Evolutionary conservation across 306 rosid genomes (phyloP), one percentile per base, ranked within the genome.

Genomic region (Arachis hypogaea): DNA sequence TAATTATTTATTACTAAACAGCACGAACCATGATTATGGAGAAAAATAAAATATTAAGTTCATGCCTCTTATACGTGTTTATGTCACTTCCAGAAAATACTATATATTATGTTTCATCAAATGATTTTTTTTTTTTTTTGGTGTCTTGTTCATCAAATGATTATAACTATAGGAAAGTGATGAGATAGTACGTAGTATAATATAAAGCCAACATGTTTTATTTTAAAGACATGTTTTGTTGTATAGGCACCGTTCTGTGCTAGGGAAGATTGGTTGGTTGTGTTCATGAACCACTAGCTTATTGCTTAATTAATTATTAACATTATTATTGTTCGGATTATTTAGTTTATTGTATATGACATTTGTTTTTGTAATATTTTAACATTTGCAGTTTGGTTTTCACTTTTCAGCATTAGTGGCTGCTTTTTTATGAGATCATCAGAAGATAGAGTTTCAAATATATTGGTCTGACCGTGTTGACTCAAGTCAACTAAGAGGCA

Each of bases 1-100:
- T 42, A 69, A 62, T 51, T 33, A 62, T 51, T 33, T 6, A 41
- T 36, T 11, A 33, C 4, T 68, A 68, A 36, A 68, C 38, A 51
- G 50, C 38, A n/a, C 14, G 6, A 51, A 68, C 14, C 5, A 14
- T 67, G 73, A 51, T 9, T 51, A 38, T 30, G 45, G 7, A 29
- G 18, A 69, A 69, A 69, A 30, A 69, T 44, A 45, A 43, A 64
- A 63, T 50, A 50, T 6, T 50, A 12, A 12, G 6, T 14, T 43
- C 52, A 42, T 16, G 68, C 14, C 12, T 5, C 36, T 14, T 7
- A 63, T 52, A 30, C 40, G 59, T n/a, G 28, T 12, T 12, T 3
- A 11, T 11, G 44, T 68, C 47, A 68, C 14, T 49, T 36, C 5
- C 14, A 36, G 29, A 30, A 42, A 67, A 66, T 66, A 11, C 10